Conservation (phyloP, 2,329 filamentous ascomycete species). For the Colletotrichum navitas region DNA sequence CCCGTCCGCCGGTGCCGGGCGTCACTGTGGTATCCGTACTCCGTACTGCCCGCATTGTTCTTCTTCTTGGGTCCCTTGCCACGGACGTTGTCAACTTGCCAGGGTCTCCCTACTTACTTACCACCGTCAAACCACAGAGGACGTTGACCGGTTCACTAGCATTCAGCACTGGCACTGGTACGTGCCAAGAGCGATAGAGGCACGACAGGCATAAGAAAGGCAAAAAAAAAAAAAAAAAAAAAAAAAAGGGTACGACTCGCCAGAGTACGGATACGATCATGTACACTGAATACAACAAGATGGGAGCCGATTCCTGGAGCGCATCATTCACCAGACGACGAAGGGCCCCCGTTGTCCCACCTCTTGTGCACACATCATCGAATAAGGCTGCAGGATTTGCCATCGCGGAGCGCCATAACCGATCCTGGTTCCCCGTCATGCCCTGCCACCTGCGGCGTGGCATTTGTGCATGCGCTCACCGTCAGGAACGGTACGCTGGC, state of each 20-base stretch:
- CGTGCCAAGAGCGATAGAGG: no score
- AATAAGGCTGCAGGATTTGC: constrained; percentile 40
- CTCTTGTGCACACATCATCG: constrained; percentile 22
- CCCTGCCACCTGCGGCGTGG: constrained; percentile 24
- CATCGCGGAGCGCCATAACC: constrained; percentile 24
- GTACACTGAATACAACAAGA: not conserved
- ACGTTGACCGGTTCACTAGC: constrained; percentile 2
- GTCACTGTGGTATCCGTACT: not conserved
- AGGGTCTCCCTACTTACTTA: constrained; percentile 34
- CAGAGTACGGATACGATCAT: not conserved
- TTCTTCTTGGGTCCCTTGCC: constrained; percentile 21
- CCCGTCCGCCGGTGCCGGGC: not conserved
- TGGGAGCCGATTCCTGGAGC: constrained; percentile 30
- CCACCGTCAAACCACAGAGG: constrained; percentile 22
- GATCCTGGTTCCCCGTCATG: constrained; percentile 26
- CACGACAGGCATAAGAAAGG: constrained; percentile 9
- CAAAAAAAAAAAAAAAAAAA: not conserved
- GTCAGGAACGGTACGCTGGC: constrained; percentile 32
- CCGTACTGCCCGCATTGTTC: constrained; percentile 25
- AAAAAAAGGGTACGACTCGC: not conserved
- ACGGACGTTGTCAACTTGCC: constrained; percentile 10
- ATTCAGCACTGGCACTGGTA: constrained; percentile 1
- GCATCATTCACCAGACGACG: constrained; percentile 39
- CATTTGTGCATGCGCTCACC: constrained; percentile 22
- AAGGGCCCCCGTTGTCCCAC: constrained; percentile 8